These are phyloP conservation scores for Sordariomycetes sp. DNA, from an alignment of 2,329 filamentous ascomycete species.

Conservation along the genomic window DNA sequence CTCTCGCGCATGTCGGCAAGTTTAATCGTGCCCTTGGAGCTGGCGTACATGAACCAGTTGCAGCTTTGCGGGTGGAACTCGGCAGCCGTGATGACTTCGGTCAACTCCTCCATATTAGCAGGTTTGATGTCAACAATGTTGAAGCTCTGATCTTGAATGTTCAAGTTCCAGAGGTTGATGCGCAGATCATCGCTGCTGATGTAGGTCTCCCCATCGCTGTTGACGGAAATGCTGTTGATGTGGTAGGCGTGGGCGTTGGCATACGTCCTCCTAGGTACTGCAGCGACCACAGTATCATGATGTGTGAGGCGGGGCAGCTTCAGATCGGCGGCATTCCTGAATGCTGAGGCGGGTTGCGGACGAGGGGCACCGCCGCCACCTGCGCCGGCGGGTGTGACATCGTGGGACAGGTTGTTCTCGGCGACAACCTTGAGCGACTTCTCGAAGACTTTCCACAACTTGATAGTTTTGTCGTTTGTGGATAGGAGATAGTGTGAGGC, in stretches of 20 bases:
- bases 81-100: slow-evolving; percentile 95
- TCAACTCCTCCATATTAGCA: slow-evolving; percentile 98
- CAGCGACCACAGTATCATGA: slow-evolving; percentile 95
- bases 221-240: slow-evolving; percentile 99
- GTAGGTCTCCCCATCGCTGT: slow-evolving; percentile 98
- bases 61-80: slow-evolving; percentile 96
- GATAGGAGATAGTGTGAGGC: slow-evolving; percentile 96
- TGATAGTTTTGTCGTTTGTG: slow-evolving; percentile 99
- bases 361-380: slow-evolving; percentile 73
- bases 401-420: slow-evolving; percentile 95
- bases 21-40: slow-evolving; percentile 98
- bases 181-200: slow-evolving; percentile 97
- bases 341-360: slow-evolving; percentile 57
- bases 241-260: slow-evolving; percentile 98
- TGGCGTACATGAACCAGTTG: slow-evolving; percentile 99
- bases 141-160: slow-evolving; percentile 99
- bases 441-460: slow-evolving; percentile 99
- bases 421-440: slow-evolving; percentile 98
- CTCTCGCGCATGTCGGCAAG: slow-evolving; percentile 97
- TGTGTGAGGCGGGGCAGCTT: slow-evolving; percentile 95
- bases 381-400: slow-evolving; percentile 69
- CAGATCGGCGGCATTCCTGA: slow-evolving; percentile 72
- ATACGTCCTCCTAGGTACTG: slow-evolving; percentile 90
- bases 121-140: slow-evolving; percentile 99
- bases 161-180: slow-evolving; percentile 98